phyloP scores from a whole-genome alignment of 805 yeast species.

The Wickerhamomyces chambardii region DNA sequence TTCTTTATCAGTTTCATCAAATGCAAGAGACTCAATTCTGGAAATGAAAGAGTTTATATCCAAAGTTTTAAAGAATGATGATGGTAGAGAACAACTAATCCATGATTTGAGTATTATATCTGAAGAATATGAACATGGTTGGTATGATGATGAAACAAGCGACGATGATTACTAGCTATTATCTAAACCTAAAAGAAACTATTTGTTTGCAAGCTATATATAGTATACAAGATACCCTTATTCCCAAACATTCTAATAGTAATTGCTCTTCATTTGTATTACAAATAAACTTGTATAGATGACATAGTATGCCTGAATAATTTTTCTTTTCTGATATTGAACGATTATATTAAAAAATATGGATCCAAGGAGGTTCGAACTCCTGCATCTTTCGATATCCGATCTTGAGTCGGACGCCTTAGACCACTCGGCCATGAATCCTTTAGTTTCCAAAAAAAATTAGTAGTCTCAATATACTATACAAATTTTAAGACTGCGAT shows the following conservation, averaged over 20 bases:
- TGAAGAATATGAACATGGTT: constrained; percentile 42
- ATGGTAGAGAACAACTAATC: constrained; percentile 44
- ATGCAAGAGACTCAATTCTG: constrained; percentile 6
- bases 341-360: neutral
- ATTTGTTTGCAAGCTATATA: too few relatives aligned
- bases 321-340: too few relatives aligned
- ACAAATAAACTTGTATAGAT: too few relatives aligned
- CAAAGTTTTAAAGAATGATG: constrained; percentile 22
- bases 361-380: neutral
- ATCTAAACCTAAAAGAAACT: too few relatives aligned
- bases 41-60: constrained; percentile 21
- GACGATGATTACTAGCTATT: constrained; percentile 25
- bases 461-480: too few relatives aligned
- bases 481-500: too few relatives aligned
- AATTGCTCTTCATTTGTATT: too few relatives aligned
- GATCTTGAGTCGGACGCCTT: neutral
- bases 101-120: constrained; percentile 37
- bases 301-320: too few relatives aligned
- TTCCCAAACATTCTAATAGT: neutral
- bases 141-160: constrained; percentile 30
- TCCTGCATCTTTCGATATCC: neutral
- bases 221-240: too few relatives aligned
- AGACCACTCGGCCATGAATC: neutral
- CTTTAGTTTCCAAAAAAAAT: neutral
- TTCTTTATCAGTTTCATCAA: constrained; percentile 13